phyloP scores from a whole-genome alignment of 108 stramenopile genomes.

The Fistulifera solaris region DNA sequence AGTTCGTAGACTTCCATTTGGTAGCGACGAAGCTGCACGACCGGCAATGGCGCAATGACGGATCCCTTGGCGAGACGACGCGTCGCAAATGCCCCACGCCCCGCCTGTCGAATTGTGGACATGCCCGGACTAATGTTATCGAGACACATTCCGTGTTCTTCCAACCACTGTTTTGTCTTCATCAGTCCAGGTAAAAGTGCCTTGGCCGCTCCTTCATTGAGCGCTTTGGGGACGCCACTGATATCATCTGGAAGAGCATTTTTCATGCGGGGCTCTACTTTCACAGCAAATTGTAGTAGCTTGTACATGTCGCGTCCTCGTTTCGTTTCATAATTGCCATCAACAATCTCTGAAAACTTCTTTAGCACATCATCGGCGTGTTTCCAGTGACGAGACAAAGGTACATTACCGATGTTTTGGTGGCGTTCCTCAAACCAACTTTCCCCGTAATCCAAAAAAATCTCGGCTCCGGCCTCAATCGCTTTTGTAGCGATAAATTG shows the following conservation, averaged over 20 bases:
- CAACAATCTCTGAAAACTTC: constrained; percentile 12
- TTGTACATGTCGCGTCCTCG: constrained; percentile 14
- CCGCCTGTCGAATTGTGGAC: constrained; percentile 22
- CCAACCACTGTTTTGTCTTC: constrained; percentile 31
- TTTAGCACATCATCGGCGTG: constrained; percentile 20
- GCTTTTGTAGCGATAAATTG: constrained; percentile 11
- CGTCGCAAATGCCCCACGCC: constrained; percentile 61
- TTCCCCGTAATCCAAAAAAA: constrained; percentile 42
- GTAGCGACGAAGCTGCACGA: constrained; percentile 32
- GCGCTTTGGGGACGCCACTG: not conserved
- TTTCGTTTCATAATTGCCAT: constrained; percentile 4
- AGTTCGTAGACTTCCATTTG: constrained; percentile 22
- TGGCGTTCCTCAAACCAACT: constrained; percentile 36
- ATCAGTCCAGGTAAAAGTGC: constrained; percentile 9
- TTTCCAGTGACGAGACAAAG: constrained; percentile 24
- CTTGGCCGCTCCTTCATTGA: constrained; percentile 15
- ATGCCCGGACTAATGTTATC: constrained; percentile 36
- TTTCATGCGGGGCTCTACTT: constrained; percentile 2
- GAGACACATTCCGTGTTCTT: constrained; percentile 46
- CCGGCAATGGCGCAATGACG: constrained; percentile 53
- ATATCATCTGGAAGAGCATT: not conserved
- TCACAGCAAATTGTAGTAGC: constrained; percentile 1
- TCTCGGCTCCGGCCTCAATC: constrained; percentile 42
- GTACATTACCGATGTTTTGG: constrained; percentile 23
- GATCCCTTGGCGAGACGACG: constrained; percentile 30